Evolutionary conservation across 768 basidiomycete species (phyloP).

Genomic region (Boletus rubroflammeus): DNA sequence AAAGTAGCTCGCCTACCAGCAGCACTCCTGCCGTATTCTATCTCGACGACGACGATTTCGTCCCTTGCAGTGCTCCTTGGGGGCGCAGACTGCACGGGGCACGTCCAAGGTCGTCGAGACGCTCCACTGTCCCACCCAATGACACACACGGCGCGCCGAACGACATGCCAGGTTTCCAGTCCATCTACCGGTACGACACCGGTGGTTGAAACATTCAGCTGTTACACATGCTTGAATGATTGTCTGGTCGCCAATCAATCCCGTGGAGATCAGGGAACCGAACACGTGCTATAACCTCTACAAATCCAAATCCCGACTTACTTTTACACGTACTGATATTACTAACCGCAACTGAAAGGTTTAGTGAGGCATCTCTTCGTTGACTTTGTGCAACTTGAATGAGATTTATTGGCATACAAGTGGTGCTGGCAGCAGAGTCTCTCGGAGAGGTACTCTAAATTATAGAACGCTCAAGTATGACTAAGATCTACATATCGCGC

Average conservation of each 20-base stretch:
- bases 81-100: neutral
- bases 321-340: neutral
- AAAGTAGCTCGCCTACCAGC: neutral
- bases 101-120: neutral
- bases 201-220: neutral
- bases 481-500: no score
- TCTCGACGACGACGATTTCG: neutral
- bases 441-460: no score
- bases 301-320: neutral
- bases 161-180: neutral
- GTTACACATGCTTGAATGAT: neutral
- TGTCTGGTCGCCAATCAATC: neutral
- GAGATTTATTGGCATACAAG: no score
- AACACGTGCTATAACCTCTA: neutral
- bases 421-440: no score
- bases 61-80: neutral
- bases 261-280: neutral
- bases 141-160: neutral
- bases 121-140: no score
- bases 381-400: neutral
- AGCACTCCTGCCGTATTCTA: neutral
- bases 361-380: neutral
- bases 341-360: neutral
- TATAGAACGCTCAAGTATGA: no score
- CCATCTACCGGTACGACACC: neutral